Base-by-base conservation (phyloP, 2,329 filamentous ascomycete genomes). In the Botryotinia narcissicola region DNA sequence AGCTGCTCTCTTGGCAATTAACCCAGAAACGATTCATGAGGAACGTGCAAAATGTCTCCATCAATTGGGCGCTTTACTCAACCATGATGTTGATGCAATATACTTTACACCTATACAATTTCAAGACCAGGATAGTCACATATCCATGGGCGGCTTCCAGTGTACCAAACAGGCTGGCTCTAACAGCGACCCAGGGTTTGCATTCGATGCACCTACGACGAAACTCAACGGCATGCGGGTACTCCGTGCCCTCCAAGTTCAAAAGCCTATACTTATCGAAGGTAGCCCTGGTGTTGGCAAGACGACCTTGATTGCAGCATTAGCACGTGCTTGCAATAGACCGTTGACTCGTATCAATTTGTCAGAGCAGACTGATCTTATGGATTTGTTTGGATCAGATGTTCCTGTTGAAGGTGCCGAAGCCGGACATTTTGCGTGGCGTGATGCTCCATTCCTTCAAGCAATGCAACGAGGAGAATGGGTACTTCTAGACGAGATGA, bases 401-500 rank as follows among this genome's bases (percentile, higher is more conserved):
- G 94, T 97, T 12, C 96, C 96, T 0, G 91, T 97, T 5, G 96
- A 98, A 83, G 95, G 94, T n/a, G 94, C 92, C 0, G 90, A 93
- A 79, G 92, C 94, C 12, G 96, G 96, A 1, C 92, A 93, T 74
- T 99, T 99, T 80, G 92, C 93, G 1, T 99, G 96, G 96, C 90
- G 94, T 77, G 95, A 99, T 81, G 96, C 95, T 0, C 95, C 96
- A 0, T 98, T 99, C 81, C 85, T 99, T 32, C 93, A 94, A 80
- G 96, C 96, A 0, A 98, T 99, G 95, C 96, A 98, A 81, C 92
- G 90, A 73, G 96, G 96, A 42, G 93, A 97, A 78, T 99, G 96
- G 96, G 96, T 99, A 18, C 85, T 99, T 42, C 87, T 99, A 0
- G 96, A 99, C 80, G 96, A 99, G 84, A 99, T 99, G 96, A 99